Conservation (phyloP, 495 filamentous ascomycete species). For the Usnea hakonensis region DNA sequence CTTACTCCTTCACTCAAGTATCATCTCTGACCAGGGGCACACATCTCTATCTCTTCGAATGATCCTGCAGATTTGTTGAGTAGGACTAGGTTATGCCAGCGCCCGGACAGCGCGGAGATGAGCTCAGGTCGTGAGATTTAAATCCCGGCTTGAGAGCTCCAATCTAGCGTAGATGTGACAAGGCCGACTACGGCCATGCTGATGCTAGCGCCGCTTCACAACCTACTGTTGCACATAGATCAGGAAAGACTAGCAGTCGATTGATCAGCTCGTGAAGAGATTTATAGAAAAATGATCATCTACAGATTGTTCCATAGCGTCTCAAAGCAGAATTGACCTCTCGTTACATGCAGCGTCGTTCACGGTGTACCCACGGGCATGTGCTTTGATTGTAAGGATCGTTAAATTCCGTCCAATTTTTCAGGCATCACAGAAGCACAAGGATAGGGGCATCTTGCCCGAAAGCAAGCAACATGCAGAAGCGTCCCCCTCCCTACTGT, state of each 20-base stretch:
- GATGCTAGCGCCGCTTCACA: neutral
- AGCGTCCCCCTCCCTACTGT: neutral
- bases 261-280: too few species aligned
- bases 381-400: neutral
- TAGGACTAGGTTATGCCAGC: neutral
- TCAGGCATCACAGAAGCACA: too few species aligned
- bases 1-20: neutral
- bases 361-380: neutral
- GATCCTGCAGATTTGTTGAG: neutral
- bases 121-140: neutral
- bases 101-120: neutral
- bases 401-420: too few species aligned
- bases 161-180: neutral
- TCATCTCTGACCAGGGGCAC: neutral
- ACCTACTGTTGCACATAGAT: neutral
- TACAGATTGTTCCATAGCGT: neutral
- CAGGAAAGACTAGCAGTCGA: too few species aligned
- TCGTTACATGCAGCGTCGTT: neutral
- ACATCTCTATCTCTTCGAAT: neutral
- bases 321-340: neutral
- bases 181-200: neutral
- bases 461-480: too few species aligned
- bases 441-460: neutral
- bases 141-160: neutral
- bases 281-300: too few species aligned